Evolutionary conservation across 1,284 basidiomycete genomes (phyloP).

Genomic region (Austroboletus sp.): DNA sequence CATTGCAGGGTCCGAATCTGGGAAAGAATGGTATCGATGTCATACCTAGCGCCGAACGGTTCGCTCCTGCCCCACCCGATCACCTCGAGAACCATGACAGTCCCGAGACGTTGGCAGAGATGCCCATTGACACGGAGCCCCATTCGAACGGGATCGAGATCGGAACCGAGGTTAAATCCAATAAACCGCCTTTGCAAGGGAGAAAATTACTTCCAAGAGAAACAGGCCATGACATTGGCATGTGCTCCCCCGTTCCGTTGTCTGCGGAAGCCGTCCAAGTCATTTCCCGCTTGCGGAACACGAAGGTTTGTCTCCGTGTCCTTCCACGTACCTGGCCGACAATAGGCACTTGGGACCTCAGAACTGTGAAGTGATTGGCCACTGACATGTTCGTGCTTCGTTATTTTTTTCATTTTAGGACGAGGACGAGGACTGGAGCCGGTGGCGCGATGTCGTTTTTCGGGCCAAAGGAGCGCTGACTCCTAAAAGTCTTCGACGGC

Average conservation of each 20-base stretch:
- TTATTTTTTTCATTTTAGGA: conserved; percentile 45
- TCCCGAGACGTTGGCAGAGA: conserved; percentile 31
- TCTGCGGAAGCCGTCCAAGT: conserved; percentile 77
- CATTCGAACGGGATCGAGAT: too few relatives aligned
- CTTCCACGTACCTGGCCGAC: not conserved
- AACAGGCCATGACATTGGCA: conserved; percentile 81
- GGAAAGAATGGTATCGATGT: conserved; percentile 82
- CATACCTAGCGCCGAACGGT: conserved; percentile 55
- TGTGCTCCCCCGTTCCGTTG: conserved; percentile 82
- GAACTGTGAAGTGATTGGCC: too few relatives aligned
- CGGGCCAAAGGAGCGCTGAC: conserved; percentile 57
- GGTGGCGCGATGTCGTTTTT: conserved; percentile 81
- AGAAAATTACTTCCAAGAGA: conserved; percentile 63
- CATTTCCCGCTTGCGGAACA: conserved; percentile 77
- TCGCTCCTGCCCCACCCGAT: conserved; percentile 56
- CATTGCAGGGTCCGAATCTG: conserved; percentile 56
- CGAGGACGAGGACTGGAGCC: conserved; percentile 86
- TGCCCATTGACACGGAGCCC: conserved; percentile 27
- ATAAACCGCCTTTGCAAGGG: conserved; percentile 23
- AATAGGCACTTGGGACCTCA: not conserved
- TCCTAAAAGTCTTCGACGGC: conserved; percentile 43
- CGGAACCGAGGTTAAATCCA: conserved; percentile 1
- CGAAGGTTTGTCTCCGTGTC: conserved; percentile 52
- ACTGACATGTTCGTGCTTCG: conserved; percentile 8
- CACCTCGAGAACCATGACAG: conserved; percentile 40